Conservation (phyloP, 192 early-diverging fungal genomes). For the Podila epicladia region DNA sequence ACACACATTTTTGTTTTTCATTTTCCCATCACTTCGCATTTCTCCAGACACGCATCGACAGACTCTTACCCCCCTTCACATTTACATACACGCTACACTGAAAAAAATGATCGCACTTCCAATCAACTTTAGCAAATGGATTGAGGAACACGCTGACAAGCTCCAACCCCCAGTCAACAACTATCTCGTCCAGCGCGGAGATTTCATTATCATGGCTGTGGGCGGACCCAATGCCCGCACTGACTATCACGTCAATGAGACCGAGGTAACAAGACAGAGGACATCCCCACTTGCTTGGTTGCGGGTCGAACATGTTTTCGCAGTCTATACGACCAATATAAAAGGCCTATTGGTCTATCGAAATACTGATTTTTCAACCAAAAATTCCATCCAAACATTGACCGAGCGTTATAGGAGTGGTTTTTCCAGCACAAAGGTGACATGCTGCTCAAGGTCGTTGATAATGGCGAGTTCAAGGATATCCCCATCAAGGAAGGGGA, state of each 20-base stretch:
- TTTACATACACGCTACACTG: background rate
- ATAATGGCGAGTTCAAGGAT: slow-evolving; percentile 80
- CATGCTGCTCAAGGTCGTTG: slow-evolving; percentile 93
- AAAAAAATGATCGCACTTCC: slow-evolving; percentile 69
- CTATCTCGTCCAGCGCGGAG: slow-evolving; percentile 81
- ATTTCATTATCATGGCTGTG: slow-evolving; percentile 93
- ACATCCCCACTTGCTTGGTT: background rate
- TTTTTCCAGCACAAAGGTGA: slow-evolving; percentile 95
- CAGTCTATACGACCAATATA: too few species aligned
- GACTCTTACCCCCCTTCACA: background rate
- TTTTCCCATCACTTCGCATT: background rate
- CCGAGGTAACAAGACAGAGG: slow-evolving; percentile 69
- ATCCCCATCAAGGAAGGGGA: slow-evolving; percentile 91
- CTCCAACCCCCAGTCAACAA: slow-evolving; percentile 97
- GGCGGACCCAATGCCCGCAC: slow-evolving; percentile 95
- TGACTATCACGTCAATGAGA: slow-evolving; percentile 97
- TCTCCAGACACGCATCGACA: background rate
- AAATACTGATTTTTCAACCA: too few species aligned
- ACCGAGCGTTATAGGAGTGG: slow-evolving; percentile 75
- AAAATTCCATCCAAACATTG: too few species aligned
- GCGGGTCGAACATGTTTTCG: too few species aligned
- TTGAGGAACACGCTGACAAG: slow-evolving; percentile 80
- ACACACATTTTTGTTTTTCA: background rate
- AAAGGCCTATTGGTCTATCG: too few species aligned
- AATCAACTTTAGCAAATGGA: slow-evolving; percentile 93